Base-by-base conservation (phyloP, 805 yeast genomes). In the Candida chilensis region DNA sequence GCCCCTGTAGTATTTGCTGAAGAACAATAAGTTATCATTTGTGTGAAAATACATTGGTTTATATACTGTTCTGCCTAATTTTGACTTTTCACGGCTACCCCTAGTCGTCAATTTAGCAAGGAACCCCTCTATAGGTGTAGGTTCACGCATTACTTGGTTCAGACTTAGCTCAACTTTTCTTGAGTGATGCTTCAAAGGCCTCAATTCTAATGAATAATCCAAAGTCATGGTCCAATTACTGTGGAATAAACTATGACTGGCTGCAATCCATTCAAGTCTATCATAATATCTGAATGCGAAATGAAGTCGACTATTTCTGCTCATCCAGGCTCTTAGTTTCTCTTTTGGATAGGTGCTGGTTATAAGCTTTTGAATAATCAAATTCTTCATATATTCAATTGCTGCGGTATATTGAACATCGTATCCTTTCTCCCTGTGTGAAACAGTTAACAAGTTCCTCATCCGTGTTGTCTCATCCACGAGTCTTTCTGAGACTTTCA, bases 71-170 rank as follows among this genome's bases (percentile, higher is more conserved):
- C 63, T 57, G 4, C 63, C 44, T 7, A 62, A 34, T 47, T 38
- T 10, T 31, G 52, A 35, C 45, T 52, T 36, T 39, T 50, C 42
- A 38, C 41, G 46, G 0, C 85, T 85, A 5, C 50, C 45, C 34
- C 68, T 60, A 27, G 72, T 64, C 0, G 78, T 65, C 18, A 79
- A 47, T 29, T 78, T 64, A 3, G 71, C 56, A 14, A 88, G 49
- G 47, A 82, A 87, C 0, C 97, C 97, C 54, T 90, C 97, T 7
- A 86, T 50, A 0, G 95, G 78, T 0, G 55, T 31, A 0, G 96
- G 96, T 45, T 81, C 94, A 30, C 16, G 21, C 8, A 36, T 14
- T 3, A 20, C 7, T 1, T 12, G n/a, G n/a, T n/a, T n/a, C n/a
- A n/a, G n/a, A n/a, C n/a, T 30, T 3, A 12, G 15, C 1, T 16